phyloP scores from a whole-genome alignment of 768 basidiomycete genomes.

The Pholiota microspora region DNA sequence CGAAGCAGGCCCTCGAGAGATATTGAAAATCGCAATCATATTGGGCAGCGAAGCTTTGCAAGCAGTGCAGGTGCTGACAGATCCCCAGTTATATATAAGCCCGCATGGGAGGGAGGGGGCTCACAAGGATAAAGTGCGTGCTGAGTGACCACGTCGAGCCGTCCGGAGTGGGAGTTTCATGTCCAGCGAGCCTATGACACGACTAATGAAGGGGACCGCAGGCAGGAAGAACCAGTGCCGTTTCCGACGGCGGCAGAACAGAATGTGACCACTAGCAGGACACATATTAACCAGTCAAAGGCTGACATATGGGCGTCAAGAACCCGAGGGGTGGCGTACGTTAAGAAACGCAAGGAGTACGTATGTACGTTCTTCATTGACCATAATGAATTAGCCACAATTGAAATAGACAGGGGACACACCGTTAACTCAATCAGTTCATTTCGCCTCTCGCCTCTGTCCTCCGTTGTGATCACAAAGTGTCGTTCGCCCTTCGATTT shows the following conservation, averaged over 20 bases:
- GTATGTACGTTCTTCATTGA: too few species aligned
- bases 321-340: conserved; percentile 5
- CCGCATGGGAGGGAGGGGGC: background rate
- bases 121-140: background rate
- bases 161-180: background rate
- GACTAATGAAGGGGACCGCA: too few species aligned
- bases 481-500: too few species aligned
- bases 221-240: background rate
- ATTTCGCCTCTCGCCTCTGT: too few species aligned
- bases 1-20: background rate
- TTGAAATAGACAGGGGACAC: background rate
- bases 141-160: background rate
- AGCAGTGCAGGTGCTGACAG: conserved; percentile 7
- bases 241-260: background rate
- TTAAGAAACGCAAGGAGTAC: background rate
- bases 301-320: background rate
- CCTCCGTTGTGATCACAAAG: too few species aligned
- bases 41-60: conserved; percentile 4
- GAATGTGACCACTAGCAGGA: background rate
- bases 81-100: background rate
- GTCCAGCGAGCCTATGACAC: background rate
- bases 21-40: background rate
- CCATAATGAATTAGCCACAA: background rate
- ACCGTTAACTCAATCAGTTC: background rate
- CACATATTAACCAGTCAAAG: background rate